phyloP scores from a whole-genome alignment of 495 filamentous ascomycete genomes.

The Penicillium paxilli region DNA sequence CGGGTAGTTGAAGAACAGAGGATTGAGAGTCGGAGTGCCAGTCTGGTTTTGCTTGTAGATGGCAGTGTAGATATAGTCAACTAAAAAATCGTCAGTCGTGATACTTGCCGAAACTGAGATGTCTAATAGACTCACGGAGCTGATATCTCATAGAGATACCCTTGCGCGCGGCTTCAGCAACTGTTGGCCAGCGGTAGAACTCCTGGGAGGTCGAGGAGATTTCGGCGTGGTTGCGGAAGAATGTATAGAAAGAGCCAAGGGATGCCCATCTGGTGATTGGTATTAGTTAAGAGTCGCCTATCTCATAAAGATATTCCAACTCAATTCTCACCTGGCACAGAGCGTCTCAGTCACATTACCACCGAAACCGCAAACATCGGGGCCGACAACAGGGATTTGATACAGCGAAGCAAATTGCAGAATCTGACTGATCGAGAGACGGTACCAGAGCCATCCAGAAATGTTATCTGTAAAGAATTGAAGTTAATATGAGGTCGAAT shows the following conservation, averaged over 20 bases:
- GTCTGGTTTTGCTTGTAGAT: conserved; percentile 63
- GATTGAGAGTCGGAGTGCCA: conserved; percentile 66
- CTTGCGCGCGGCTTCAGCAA: conserved; percentile 63
- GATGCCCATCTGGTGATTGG: conserved; percentile 60
- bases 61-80: conserved; percentile 84
- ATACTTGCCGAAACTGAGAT: not conserved
- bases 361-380: conserved; percentile 71
- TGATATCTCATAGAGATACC: conserved; percentile 76
- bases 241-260: conserved; percentile 73
- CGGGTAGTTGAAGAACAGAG: conserved; percentile 75
- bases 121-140: conserved; percentile 31
- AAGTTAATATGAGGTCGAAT: not conserved
- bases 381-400: conserved; percentile 80
- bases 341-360: conserved; percentile 65
- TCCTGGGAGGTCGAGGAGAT: conserved; percentile 59
- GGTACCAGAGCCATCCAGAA: conserved; percentile 55
- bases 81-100: not conserved
- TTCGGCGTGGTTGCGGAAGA: conserved; percentile 71
- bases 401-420: conserved; percentile 66
- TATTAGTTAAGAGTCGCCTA: not conserved
- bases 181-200: conserved; percentile 69
- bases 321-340: conserved; percentile 48
- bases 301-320: not conserved
- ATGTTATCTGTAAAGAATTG: conserved; percentile 4
- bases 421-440: conserved; percentile 70